phyloP scores from a whole-genome alignment of 2,329 filamentous ascomycete genomes.

The Zasmidium cellare region DNA sequence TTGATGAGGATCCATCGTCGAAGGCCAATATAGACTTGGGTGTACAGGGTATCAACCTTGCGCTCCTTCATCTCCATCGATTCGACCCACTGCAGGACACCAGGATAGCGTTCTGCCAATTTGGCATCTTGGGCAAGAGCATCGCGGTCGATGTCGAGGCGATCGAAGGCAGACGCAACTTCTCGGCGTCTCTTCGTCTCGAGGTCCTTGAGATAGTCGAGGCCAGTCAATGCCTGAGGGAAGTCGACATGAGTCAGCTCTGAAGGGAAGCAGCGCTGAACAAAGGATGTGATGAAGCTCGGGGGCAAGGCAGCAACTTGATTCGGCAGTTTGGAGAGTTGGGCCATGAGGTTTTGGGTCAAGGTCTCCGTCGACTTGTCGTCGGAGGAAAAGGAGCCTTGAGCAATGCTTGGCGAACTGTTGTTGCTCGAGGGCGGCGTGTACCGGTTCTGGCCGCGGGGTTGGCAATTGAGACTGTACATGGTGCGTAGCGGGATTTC shows the following conservation, averaged over 20 bases:
- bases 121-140: slow-evolving; percentile 51
- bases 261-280: slow-evolving; percentile 59
- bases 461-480: slow-evolving; percentile 65
- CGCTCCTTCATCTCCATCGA: slow-evolving; percentile 47
- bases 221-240: slow-evolving; percentile 62
- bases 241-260: slow-evolving; percentile 63
- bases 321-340: slow-evolving; percentile 59
- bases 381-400: slow-evolving; percentile 28
- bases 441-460: slow-evolving; percentile 42
- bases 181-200: slow-evolving; percentile 62
- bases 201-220: slow-evolving; percentile 66
- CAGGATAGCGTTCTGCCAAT: slow-evolving; percentile 53
- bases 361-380: slow-evolving; percentile 44
- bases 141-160: slow-evolving; percentile 53
- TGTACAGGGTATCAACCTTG: slow-evolving; percentile 58
- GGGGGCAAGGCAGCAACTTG: slow-evolving; percentile 64
- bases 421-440: slow-evolving; percentile 36
- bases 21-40: slow-evolving; percentile 61
- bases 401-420: slow-evolving; percentile 39
- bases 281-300: slow-evolving; percentile 62
- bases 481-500: slow-evolving; percentile 68
- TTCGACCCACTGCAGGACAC: slow-evolving; percentile 56
- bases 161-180: slow-evolving; percentile 54
- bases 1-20: slow-evolving; percentile 68
- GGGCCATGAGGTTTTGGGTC: slow-evolving; percentile 53